Base-by-base conservation (phyloP, 2,329 filamentous ascomycete genomes). In the Hypoxylon sp. region DNA sequence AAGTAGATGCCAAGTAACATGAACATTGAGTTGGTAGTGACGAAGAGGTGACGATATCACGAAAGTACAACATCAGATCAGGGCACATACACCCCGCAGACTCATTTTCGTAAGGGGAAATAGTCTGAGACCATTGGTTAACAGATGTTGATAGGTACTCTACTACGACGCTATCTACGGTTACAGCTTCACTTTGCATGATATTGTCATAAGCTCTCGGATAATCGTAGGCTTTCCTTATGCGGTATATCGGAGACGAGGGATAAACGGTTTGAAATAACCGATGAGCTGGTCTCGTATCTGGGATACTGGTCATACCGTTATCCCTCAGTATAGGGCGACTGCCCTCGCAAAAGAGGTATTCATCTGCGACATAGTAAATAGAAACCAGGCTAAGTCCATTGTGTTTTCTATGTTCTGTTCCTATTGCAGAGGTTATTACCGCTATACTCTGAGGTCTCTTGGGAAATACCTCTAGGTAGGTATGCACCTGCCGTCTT, bases 1-100 rank as follows among this genome's bases (percentile, higher is more conserved):
- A 63, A 64, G 60, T 60, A 64, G 31, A 64, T 22, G 24, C 35
- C 1, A 67, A 39, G 65, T 67, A 67, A 19, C 60, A 60, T 39
- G 55, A 31, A 64, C 59, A 63, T 63, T 22, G 11, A 14, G 37
- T 22, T 6, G 22, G 5, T 22, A 26, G 33, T 31, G 31, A 46
- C 47, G 26, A n/a, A 33, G n/a, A 48, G 19, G 31, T n/a, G 48
- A 59, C 19, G n/a, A 39, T 50, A 50, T 35, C 44, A 22, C 19
- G 14, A 17, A 44, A 22, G 17, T 44, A 52, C 14, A 31, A 13
- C 39, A 48, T 35, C 46, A 39, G 26, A 47, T 9, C 14, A 60
- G 35, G 48, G 44, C 31, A 14, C 51, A 37, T 24, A 53, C 33
- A 24, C 31, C 39, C 58, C 33, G 48, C 29, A 39, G 46, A 42